phyloP scores from a whole-genome alignment of 108 stramenopile species.

The Fistulifera solaris region DNA sequence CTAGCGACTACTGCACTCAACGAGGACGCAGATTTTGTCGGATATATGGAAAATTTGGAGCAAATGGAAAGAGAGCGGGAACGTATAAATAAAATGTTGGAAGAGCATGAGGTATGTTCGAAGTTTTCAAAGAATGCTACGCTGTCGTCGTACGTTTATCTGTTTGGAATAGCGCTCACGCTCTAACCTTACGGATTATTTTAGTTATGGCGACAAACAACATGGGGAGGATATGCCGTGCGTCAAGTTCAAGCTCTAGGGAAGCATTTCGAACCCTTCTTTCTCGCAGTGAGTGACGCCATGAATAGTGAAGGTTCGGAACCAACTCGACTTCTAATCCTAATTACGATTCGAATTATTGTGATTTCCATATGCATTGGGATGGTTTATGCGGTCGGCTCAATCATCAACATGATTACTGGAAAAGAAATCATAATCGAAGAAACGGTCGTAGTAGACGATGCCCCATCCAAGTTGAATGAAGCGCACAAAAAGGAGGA shows the following conservation, averaged over 20 bases:
- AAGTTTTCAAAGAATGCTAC: too few relatives aligned
- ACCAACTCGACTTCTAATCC: not conserved
- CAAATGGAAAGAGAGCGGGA: not conserved
- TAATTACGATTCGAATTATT: not conserved
- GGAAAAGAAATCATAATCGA: conserved; percentile 5
- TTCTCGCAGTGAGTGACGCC: conserved; percentile 1
- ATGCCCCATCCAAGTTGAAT: not conserved
- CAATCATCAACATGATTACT: conserved; percentile 5
- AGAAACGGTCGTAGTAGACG: conserved; percentile 6
- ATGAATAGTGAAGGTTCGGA: not conserved
- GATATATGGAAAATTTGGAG: conserved; percentile 8
- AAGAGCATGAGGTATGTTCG: conserved; percentile 5
- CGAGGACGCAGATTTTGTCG: conserved; percentile 4
- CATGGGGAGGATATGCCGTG: conserved; percentile 2
- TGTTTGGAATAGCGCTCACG: too few relatives aligned
- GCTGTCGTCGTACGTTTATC: too few relatives aligned
- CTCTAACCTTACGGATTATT: not conserved
- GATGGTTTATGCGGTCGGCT: conserved; percentile 4
- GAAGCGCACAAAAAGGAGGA: not conserved
- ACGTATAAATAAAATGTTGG: not conserved
- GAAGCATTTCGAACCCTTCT: conserved; percentile 7
- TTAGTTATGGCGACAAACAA: conserved; percentile 11
- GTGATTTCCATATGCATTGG: conserved; percentile 2
- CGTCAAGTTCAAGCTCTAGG: conserved; percentile 5
- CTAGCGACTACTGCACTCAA: too few relatives aligned